Conservation (phyloP, 306 rosid species). For the Lagenaria siceraria region DNA sequence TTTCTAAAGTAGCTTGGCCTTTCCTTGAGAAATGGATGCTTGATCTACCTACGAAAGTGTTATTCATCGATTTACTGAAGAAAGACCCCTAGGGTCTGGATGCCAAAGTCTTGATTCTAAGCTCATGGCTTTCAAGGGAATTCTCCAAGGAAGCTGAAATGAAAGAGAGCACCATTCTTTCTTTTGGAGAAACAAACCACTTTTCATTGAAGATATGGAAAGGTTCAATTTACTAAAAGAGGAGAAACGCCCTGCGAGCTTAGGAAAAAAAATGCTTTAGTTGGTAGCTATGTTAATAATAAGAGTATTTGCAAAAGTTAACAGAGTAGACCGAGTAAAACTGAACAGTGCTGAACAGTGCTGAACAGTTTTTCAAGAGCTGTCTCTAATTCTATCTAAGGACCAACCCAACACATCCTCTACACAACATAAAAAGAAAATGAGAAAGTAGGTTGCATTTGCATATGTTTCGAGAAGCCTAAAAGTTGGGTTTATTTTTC, state of each 20-base stretch:
- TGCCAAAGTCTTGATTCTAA: neutral
- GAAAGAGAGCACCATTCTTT: neutral
- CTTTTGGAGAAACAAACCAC: neutral
- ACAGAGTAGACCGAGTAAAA: neutral
- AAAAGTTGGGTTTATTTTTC: neutral
- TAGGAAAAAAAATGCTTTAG: neutral
- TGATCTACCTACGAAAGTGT: neutral
- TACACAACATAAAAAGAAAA: neutral
- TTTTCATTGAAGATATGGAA: neutral
- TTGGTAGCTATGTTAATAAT: neutral
- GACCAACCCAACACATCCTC: neutral
- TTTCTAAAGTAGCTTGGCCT: neutral
- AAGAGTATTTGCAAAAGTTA: neutral
- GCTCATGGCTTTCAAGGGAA: neutral
- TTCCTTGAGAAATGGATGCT: neutral
- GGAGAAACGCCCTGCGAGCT: neutral
- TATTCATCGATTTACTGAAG: neutral
- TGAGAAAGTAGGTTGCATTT: neutral
- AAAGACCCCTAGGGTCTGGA: neutral
- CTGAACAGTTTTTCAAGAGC: neutral
- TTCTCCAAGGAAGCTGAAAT: neutral
- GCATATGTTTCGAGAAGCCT: neutral
- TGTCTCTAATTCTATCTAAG: neutral
- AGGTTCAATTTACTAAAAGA: neutral
- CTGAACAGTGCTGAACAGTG: neutral